phyloP scores from a whole-genome alignment of 2,329 filamentous ascomycete genomes.

The Fusarium torreyae region DNA sequence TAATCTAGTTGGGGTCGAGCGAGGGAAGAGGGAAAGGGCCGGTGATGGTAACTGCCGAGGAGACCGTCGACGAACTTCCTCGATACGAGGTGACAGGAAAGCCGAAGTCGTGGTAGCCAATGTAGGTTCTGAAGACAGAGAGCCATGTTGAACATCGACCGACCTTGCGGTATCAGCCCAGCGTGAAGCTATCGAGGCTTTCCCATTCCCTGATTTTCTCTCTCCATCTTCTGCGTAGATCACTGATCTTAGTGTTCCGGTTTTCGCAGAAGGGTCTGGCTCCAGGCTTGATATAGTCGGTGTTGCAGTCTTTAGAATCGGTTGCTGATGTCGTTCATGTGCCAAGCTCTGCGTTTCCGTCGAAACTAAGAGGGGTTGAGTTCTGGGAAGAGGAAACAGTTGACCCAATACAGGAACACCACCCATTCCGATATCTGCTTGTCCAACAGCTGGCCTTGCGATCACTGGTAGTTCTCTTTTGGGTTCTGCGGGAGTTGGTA shows the following conservation, averaged over 20 bases:
- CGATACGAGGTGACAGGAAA: conserved; percentile 66
- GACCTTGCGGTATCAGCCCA: background rate
- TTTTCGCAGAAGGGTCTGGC: conserved; percentile 61
- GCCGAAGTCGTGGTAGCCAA: conserved; percentile 62
- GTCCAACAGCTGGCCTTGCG: conserved; percentile 56
- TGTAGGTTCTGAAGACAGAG: conserved; percentile 34
- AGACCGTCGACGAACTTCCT: conserved; percentile 67
- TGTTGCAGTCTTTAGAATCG: conserved; percentile 54
- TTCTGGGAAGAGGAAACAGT: conserved; percentile 60
- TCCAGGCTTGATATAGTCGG: conserved; percentile 66
- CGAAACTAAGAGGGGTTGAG: conserved; percentile 46
- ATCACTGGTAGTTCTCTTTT: conserved; percentile 56
- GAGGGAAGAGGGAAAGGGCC: conserved; percentile 30
- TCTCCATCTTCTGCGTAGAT: conserved; percentile 64
- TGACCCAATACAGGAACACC: conserved; percentile 59
- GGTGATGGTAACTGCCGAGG: conserved; percentile 57
- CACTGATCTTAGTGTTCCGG: conserved; percentile 65
- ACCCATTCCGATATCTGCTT: conserved; percentile 55
- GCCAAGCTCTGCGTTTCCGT: conserved; percentile 35
- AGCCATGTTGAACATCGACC: conserved; percentile 6
- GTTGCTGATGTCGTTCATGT: conserved; percentile 47
- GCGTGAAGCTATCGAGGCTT: conserved; percentile 20
- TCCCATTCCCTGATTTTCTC: conserved; percentile 57
- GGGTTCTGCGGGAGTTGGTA: conserved; percentile 28
- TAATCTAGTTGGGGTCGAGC: background rate